Percentiles rank a stretch among this genome's conserved stretches.
Evolutionary conservation across 2,329 filamentous ascomycete species (phyloP).

Genomic region (Cercospora janseana): DNA sequence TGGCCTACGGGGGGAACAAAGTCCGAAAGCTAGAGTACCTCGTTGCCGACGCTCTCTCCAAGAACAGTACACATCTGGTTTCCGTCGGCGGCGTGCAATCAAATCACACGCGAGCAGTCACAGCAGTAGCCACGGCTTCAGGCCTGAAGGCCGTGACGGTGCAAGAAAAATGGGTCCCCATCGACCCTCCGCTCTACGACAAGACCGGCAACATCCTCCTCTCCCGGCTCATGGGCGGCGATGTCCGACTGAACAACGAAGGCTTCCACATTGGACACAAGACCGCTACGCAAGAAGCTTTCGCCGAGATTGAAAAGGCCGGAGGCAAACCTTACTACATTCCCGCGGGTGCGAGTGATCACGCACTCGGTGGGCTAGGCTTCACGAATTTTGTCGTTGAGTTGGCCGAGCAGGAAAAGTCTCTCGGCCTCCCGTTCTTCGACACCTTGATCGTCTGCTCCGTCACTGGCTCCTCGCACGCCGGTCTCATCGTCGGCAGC

Average conservation of each 20-base stretch:
- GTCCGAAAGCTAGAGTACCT: conserved; percentile 43
- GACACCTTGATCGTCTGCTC: conserved; percentile 63
- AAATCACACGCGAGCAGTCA: conserved; percentile 42
- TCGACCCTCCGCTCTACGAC: conserved; percentile 31
- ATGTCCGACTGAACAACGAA: conserved; percentile 59
- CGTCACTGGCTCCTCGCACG: conserved; percentile 69
- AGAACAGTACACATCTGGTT: conserved; percentile 37
- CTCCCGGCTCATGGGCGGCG: conserved; percentile 52
- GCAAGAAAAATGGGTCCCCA: conserved; percentile 37
- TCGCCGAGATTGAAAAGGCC: conserved; percentile 51
- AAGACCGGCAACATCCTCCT: conserved; percentile 71
- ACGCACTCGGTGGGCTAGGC: conserved; percentile 66
- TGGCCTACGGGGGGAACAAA: conserved; percentile 43
- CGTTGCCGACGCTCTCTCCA: conserved; percentile 36
- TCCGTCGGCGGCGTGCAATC: conserved; percentile 40
- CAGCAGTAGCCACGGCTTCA: conserved; percentile 36
- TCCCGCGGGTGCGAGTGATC: conserved; percentile 68
- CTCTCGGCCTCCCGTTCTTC: conserved; percentile 60
- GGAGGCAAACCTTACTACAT: conserved; percentile 69
- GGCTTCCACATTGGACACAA: conserved; percentile 68
- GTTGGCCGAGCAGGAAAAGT: conserved; percentile 61
- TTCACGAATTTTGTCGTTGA: conserved; percentile 72
- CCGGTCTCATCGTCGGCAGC: conserved; percentile 71
- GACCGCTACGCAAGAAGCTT: conserved; percentile 51
- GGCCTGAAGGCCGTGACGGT: conserved; percentile 37